phyloP scores from a whole-genome alignment of 768 basidiomycete species.

The Hortiboletus flavorubellus region DNA sequence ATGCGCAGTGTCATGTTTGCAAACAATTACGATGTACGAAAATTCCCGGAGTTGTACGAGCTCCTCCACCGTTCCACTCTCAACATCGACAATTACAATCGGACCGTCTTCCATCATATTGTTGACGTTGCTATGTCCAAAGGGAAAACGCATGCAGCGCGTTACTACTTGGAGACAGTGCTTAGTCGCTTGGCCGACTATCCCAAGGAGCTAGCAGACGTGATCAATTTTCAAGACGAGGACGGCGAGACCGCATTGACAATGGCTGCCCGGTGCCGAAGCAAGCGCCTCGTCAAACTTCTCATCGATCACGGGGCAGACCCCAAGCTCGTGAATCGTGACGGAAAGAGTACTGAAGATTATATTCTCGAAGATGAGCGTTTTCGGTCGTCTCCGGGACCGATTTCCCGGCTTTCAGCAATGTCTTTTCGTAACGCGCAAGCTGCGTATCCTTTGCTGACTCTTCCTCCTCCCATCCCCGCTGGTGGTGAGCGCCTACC shows the following conservation, averaged over 20 bases:
- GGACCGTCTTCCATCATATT: constrained; percentile 97
- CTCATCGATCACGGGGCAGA: constrained; percentile 96
- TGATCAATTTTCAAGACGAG: constrained; percentile 99
- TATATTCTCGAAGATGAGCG: constrained; percentile 99
- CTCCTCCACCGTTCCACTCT: constrained; percentile 96
- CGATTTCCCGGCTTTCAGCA: constrained; percentile 58
- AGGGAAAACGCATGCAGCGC: constrained; percentile 94
- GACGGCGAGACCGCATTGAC: constrained; percentile 98
- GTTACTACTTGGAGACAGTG: constrained; percentile 99
- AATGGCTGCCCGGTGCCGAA: constrained; percentile 92
- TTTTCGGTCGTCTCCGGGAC: constrained; percentile 87
- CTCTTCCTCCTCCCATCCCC: constrained; percentile 40
- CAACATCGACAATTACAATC: constrained; percentile 97
- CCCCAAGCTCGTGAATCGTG: constrained; percentile 90
- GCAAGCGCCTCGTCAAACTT: constrained; percentile 92
- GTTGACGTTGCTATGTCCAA: constrained; percentile 97
- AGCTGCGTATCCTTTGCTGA: constrained; percentile 39
- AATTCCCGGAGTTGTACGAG: constrained; percentile 97
- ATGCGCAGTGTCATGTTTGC: constrained; percentile 99
- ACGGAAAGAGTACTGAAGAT: constrained; percentile 96
- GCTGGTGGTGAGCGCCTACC: constrained; percentile 63
- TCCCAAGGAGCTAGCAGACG: constrained; percentile 93
- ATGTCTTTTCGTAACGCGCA: constrained; percentile 78
- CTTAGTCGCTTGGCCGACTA: constrained; percentile 84
- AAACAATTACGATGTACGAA: constrained; percentile 98